Conservation (phyloP, 768 basidiomycete genomes). For the Dictyophora rubrovolvata region DNA sequence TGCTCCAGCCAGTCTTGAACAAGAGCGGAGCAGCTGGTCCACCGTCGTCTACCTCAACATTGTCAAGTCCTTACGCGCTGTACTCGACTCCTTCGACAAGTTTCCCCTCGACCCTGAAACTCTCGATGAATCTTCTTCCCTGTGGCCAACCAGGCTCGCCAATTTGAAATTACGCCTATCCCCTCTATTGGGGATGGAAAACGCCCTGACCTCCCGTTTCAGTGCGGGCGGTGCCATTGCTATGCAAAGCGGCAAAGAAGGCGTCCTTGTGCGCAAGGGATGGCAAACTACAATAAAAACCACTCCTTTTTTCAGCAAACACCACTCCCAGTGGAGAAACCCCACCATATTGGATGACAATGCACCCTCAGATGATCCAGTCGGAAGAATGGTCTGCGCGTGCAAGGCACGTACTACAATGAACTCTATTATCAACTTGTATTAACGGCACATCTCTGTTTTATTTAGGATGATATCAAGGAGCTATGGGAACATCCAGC, state of each 20-base stretch:
- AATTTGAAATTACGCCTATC: slow-evolving; percentile 50
- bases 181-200: slow-evolving; percentile 50
- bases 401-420: slow-evolving; percentile 23
- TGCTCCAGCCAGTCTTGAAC: slow-evolving; percentile 56
- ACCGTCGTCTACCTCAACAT: slow-evolving; percentile 67
- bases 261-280: slow-evolving; percentile 67
- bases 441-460: neutral
- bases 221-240: slow-evolving; percentile 51
- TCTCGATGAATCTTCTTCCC: neutral
- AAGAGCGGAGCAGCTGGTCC: slow-evolving; percentile 62
- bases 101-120: slow-evolving; percentile 8
- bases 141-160: slow-evolving; percentile 22
- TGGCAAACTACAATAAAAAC: slow-evolving; percentile 52
- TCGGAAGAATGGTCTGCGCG: slow-evolving; percentile 33
- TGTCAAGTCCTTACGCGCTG: slow-evolving; percentile 59
- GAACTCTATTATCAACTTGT: neutral
- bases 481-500: slow-evolving; percentile 65
- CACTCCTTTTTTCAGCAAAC: neutral
- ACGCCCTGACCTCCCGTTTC: slow-evolving; percentile 56
- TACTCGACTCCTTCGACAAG: slow-evolving; percentile 49
- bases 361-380: neutral
- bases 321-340: neutral
- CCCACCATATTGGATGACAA: neutral
- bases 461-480: slow-evolving; percentile 43
- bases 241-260: slow-evolving; percentile 63